Evolutionary conservation across 2,329 filamentous ascomycete species (phyloP).

Genomic region (Cladophialophora carrionii): DNA sequence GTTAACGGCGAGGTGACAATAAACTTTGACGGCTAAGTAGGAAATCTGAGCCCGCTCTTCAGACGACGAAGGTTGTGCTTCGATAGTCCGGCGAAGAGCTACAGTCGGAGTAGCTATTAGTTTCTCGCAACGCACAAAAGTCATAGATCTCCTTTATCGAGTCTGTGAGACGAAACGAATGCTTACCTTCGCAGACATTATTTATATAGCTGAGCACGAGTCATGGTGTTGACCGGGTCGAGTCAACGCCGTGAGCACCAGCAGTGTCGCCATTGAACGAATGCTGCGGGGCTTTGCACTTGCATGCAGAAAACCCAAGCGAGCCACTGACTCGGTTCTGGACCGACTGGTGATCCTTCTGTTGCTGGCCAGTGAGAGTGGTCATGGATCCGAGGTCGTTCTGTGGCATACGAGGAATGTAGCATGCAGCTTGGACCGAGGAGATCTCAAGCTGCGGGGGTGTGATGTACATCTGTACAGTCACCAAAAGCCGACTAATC

Average conservation of each 20-base stretch:
- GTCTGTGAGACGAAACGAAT: neutral
- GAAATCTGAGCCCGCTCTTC: neutral
- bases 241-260: conserved; percentile 8
- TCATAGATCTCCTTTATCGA: neutral
- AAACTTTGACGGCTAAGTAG: neutral
- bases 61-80: neutral
- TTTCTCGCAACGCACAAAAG: neutral
- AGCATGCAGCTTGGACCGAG: neutral
- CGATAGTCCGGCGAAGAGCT: neutral
- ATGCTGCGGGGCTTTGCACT: conserved; percentile 4
- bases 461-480: neutral
- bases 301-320: neutral
- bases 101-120: neutral
- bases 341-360: conserved; percentile 6
- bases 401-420: neutral
- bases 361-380: neutral
- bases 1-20: neutral
- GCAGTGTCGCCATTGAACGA: neutral
- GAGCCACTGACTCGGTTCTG: conserved; percentile 9
- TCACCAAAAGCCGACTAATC: neutral
- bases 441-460: conserved; percentile 4
- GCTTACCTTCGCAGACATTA: neutral
- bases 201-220: neutral
- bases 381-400: conserved; percentile 11
- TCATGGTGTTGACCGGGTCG: neutral